Base-by-base conservation (phyloP, 495 filamentous ascomycete species). In the Daldinia bambusicola region DNA sequence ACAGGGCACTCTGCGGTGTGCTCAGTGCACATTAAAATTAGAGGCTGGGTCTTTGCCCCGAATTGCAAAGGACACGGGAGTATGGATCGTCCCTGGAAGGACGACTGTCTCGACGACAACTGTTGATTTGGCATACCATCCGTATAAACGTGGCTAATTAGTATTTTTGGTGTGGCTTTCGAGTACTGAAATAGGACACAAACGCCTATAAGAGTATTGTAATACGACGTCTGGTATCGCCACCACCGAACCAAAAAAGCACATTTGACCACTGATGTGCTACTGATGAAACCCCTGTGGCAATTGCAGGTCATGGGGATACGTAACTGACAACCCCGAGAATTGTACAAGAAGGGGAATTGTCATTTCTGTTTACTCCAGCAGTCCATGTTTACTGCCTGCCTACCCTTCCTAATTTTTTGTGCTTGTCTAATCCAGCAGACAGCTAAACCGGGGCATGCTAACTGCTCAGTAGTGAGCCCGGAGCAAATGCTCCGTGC, bases 1-100 rank as follows among this genome's bases (percentile, higher is more conserved):
- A 83, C 83, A 79, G 80, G 80, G 80, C 83, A 85, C 69, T 82
- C 75, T 61, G 79, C 76, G 60, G 75, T 74, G 74, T 83, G 77
- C 82, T 84, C 81, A 69, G 75, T 80, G 76, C 83, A 85, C 83
- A 85, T 85, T 80, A 83, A 85, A 75, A 65, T 67, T 57, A 63
- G 55, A 61, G 70, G 66, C 51, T 63, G 55, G 60, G 56, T 73
- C 62, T 71, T 67, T 70, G 67, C 61, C 57, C 10, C 40, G 55
- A 64, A 70, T 50, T 56, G 67, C 62, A 55, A 66, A 69, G 59
- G 61, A 66, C 59, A 69, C 67, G 37, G 43, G 22, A 73, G 34
- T 50, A 59, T 65, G 58, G 53, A 66, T 34, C 12, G 66, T 69
- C 70, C 69, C 70, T 68, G 66, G 41, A 66, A 73, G 69, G 73